Evolutionary conservation across 2,329 filamentous ascomycete genomes (phyloP).

Genomic region (Penicillium sp.): DNA sequence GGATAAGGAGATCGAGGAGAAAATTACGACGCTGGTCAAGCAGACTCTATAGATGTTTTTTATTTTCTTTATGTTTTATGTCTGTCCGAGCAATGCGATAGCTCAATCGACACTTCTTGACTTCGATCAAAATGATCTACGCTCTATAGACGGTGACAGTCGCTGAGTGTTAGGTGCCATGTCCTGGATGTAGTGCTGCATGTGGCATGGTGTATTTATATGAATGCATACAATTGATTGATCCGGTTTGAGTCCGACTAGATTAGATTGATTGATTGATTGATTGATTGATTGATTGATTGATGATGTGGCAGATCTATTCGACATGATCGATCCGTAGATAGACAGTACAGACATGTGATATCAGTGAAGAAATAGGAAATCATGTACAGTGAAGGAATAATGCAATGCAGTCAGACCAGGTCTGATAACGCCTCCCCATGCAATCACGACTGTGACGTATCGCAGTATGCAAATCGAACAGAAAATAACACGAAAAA

Average conservation of each 20-base stretch:
- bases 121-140: no score
- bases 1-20: slow-evolving; percentile 67
- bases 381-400: neutral
- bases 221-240: no score
- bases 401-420: neutral
- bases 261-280: no score
- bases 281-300: no score
- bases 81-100: neutral
- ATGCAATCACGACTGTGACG: neutral
- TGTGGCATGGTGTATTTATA: no score
- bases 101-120: neutral
- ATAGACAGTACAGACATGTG: no score
- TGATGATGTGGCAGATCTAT: no score
- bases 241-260: no score
- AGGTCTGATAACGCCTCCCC: slow-evolving; percentile 1
- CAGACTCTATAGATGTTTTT: slow-evolving; percentile 29
- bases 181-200: no score
- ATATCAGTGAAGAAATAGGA: neutral
- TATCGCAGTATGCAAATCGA: neutral
- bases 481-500: neutral
- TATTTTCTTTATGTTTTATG: neutral
- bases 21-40: slow-evolving; percentile 62
- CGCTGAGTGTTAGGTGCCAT: no score
- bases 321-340: neutral
- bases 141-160: no score